These are phyloP conservation scores for Tripidium arundinaceum DNA, from an alignment of 202 grass and related monocot genomes.

Conservation along the genomic window DNA sequence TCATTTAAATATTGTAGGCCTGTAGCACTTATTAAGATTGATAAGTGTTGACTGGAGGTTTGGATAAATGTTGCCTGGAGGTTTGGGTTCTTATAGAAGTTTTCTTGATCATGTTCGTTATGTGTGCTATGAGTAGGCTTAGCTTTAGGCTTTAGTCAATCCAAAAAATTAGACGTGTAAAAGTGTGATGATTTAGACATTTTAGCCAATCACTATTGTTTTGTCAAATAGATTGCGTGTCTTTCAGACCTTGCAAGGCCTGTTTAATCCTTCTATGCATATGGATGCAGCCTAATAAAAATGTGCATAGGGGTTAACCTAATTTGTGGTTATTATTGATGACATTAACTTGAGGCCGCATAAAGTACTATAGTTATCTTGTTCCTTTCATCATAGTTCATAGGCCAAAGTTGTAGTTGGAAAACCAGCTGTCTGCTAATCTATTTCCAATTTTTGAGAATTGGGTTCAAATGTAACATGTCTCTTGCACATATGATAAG, in stretches of 20 bases:
- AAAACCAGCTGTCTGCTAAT: slow-evolving; percentile 4
- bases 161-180: not conserved
- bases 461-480: not conserved
- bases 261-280: not conserved
- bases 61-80: not conserved
- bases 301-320: not conserved
- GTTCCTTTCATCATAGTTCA: not conserved
- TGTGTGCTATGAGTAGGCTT: not conserved
- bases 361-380: not conserved
- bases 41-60: not conserved
- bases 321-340: not conserved
- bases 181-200: not conserved
- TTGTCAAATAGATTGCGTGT: not conserved
- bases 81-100: not conserved
- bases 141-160: not conserved
- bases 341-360: not conserved
- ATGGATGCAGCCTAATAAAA: not conserved
- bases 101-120: not conserved
- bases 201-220: not conserved
- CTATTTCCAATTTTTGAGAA: slow-evolving; percentile 7
- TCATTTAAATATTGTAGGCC: not conserved
- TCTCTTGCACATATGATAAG: not conserved
- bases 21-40: not conserved
- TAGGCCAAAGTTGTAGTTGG: not conserved
- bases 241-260: not conserved